These are phyloP conservation scores for Plasmodium berghei DNA, from an alignment of 169 alveolate species.

Conservation along the genomic window DNA sequence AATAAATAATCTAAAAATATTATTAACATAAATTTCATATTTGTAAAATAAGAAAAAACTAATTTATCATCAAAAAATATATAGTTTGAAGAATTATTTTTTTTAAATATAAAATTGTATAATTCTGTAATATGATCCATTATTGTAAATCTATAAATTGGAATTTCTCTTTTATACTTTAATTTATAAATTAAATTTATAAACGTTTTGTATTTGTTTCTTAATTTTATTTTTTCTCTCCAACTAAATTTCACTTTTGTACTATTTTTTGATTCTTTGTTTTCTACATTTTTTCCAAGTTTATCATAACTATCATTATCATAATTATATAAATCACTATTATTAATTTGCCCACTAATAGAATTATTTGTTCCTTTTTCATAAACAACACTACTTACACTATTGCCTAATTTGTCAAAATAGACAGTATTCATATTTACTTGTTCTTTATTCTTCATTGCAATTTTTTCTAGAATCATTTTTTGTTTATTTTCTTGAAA, in stretches of 20 bases:
- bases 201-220: constrained; percentile 6
- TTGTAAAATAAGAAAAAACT: constrained; percentile 45
- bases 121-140: constrained; percentile 28
- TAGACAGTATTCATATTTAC: too few relatives aligned
- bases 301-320: background rate
- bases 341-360: background rate
- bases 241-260: constrained; percentile 3
- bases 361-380: background rate
- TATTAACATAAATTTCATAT: constrained; percentile 29
- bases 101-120: constrained; percentile 22
- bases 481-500: constrained; percentile 31
- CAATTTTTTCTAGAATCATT: background rate
- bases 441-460: background rate
- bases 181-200: constrained; percentile 25
- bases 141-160: constrained; percentile 38
- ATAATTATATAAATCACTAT: background rate
- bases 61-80: constrained; percentile 57
- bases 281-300: background rate
- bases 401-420: too few relatives aligned
- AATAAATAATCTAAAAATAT: constrained; percentile 33
- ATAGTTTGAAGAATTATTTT: constrained; percentile 19
- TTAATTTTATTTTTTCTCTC: constrained; percentile 18
- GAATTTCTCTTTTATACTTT: constrained; percentile 64
- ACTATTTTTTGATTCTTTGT: background rate
- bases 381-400: background rate